Percentiles rank a stretch among this genome's conserved stretches.
Evolutionary conservation across 2,329 filamentous ascomycete genomes (phyloP).

Genomic region (Fusarium bulbicola): DNA sequence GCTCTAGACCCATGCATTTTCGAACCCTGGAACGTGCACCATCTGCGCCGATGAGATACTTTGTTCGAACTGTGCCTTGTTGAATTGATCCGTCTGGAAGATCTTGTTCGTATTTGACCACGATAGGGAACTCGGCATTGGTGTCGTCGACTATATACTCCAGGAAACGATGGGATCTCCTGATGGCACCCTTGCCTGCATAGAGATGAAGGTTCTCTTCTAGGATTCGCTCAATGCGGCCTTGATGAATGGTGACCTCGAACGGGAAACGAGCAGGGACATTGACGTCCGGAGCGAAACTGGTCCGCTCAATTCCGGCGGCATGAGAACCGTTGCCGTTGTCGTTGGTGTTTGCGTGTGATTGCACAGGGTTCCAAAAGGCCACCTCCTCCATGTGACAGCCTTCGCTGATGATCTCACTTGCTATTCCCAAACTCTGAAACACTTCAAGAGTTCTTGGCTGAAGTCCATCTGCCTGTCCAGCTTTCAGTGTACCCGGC

Average conservation of each 20-base stretch:
- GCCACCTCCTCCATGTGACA: conserved; percentile 24
- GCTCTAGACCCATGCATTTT: conserved; percentile 18
- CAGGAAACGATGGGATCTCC: conserved; percentile 4
- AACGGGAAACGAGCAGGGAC: conserved; percentile 8
- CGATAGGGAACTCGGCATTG: neutral
- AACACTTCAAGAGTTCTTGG: conserved; percentile 18
- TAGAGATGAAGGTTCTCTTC: conserved; percentile 17
- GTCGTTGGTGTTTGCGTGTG: neutral
- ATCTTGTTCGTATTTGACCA: neutral
- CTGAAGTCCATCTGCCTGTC: conserved; percentile 15
- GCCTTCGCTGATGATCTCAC: conserved; percentile 10
- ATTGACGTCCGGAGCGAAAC: conserved; percentile 4
- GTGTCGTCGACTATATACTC: conserved; percentile 1
- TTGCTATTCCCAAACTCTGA: conserved; percentile 10
- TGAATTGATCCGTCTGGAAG: neutral
- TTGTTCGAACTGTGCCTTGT: neutral
- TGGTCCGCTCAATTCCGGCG: conserved; percentile 7
- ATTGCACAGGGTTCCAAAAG: conserved; percentile 7
- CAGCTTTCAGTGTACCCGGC: conserved; percentile 2
- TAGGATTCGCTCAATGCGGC: conserved; percentile 10
- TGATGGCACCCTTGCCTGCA: neutral
- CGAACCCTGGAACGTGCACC: conserved; percentile 5
- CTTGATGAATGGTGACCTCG: conserved; percentile 17
- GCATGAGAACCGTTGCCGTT: neutral
- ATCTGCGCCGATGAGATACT: conserved; percentile 7